Evolutionary conservation across 495 filamentous ascomycete species (phyloP), one percentile per base, ranked within the genome.

Genomic region (Penicillium samsonianum): DNA sequence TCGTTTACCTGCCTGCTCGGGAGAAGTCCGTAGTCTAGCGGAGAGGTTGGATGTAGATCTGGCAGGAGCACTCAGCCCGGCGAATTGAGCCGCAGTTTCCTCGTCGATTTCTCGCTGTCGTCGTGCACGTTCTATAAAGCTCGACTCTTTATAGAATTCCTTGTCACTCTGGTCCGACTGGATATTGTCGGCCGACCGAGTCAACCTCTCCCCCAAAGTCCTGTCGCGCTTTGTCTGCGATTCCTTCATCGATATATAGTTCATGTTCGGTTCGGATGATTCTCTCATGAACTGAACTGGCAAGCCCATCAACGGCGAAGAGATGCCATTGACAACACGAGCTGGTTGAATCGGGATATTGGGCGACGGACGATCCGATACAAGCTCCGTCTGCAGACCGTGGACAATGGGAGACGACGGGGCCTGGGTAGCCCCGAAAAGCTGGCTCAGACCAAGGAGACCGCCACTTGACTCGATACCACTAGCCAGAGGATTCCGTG

Each of bases 281-380:
- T 77, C 73, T 10, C 72, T 68, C 10, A 64, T 61, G 26, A 79
- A 72, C 14, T 70, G 60, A 6, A 64, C 61, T 11, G 69, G 68
- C 14, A 74, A 44, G 6, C 65, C 52, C 23, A 64, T 65, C 33
- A 70, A 61, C 4, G 80, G 80, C 12, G 80, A 82, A 2, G 78
- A 80, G 1, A 76, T 43, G 17, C 62, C 57, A n/a, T 64, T 69
- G 50, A 66, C 60, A 33, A 78, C 58, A 6, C 72, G 72, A 10
- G 67, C 70, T 16, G 69, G 65, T 49, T 81, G 78, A 11, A 80
- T 73, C 22, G 72, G 73, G 23, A 81, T 62, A 59, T 80, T 77
- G n/a, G 80, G 80, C 2, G 80, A 83, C 10, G 80, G 80, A 25
- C 79, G 76, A 41, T 80, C 78, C 11, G 79, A 81, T 47, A 73